Evolutionary conservation across 768 basidiomycete genomes (phyloP), one percentile per base, ranked within the genome.

Genomic region (Russula foetens): DNA sequence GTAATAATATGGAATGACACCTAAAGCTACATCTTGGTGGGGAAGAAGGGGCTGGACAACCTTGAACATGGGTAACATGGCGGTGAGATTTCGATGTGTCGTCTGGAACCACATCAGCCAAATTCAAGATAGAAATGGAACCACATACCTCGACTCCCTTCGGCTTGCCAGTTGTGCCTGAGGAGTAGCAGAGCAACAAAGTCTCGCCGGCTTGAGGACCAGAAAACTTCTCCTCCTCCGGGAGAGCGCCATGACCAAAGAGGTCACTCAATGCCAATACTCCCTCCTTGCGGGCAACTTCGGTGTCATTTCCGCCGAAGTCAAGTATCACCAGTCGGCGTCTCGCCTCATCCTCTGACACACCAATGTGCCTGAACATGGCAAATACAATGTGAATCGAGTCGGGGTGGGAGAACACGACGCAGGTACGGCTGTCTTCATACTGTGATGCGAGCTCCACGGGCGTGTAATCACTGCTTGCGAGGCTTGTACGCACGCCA

Each of bases 101-200:
- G 85, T 85, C 81, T 83, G 63, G 12, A 58, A 8, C 28, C 14
- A 44, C 7, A 19, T 64, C 29, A 52, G 31, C 35, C 49, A 26
- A 43, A 2, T n/a, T 2, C 21, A 12, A 26, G 14, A 28, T 1
- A 33, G 49, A 21, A 58, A 28, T 3, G 14, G 52, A 56, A 23
- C 26, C 19, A 45, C 58, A 29, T n/a, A 74, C 75, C 64, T 78
- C 74, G 21, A 83, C 81, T 7, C 81, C 90, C 71, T 92, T 93
- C 2, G 90, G 84, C 63, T 84, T 83, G 2, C 90, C 88, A 0
- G 87, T 90, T 1, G 90, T 92, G 4, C 90, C 90, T 69, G 73
- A 74, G 7, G 73, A 75, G 59, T 90, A 90, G 59, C 85, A 89
- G 41, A 90, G 68, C 64, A 82, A 82, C 3, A 75, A 71, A 0